Conservation (phyloP, 805 yeast genomes). For the Starmerella floris region DNA sequence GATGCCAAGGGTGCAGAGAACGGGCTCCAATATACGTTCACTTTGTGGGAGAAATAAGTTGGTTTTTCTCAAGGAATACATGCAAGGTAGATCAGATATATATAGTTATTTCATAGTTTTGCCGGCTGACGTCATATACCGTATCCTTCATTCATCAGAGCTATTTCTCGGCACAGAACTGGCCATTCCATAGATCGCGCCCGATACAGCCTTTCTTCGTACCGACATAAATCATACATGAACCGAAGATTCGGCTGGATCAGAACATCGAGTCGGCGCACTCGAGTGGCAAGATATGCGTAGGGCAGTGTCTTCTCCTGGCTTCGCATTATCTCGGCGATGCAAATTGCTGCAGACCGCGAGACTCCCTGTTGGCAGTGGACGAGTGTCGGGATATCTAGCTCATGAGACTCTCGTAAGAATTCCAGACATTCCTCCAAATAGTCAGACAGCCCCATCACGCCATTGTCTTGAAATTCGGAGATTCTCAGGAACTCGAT, state of each 20-base stretch:
- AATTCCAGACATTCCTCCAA: constrained; percentile 52
- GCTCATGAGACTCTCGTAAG: constrained; percentile 35
- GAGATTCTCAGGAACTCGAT: constrained; percentile 45
- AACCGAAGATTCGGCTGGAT: constrained; percentile 88
- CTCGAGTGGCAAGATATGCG: constrained; percentile 82
- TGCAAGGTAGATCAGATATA: neutral
- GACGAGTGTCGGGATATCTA: constrained; percentile 42
- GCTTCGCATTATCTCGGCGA: constrained; percentile 85
- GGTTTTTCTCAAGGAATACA: neutral
- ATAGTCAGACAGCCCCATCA: constrained; percentile 54
- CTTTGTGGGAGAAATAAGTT: constrained; percentile 34
- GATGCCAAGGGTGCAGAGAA: constrained; percentile 30
- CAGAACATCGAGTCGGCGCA: constrained; percentile 75
- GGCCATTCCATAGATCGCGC: constrained; percentile 76
- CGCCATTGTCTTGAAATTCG: constrained; percentile 82
- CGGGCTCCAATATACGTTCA: constrained; percentile 44
- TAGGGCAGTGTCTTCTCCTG: constrained; percentile 51
- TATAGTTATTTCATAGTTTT: too few species aligned
- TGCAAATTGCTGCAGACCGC: constrained; percentile 86
- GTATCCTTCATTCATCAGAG: constrained; percentile 45
- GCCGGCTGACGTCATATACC: too few species aligned
- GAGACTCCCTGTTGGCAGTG: constrained; percentile 96
- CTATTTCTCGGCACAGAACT: constrained; percentile 69
- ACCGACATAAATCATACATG: constrained; percentile 76
- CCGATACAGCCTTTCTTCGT: constrained; percentile 36